Percentiles rank a stretch among this genome's conserved stretches.
These are phyloP conservation scores for Camellia granthamiana DNA, from an alignment of 148 eudicot genomes.

Conservation along the genomic window DNA sequence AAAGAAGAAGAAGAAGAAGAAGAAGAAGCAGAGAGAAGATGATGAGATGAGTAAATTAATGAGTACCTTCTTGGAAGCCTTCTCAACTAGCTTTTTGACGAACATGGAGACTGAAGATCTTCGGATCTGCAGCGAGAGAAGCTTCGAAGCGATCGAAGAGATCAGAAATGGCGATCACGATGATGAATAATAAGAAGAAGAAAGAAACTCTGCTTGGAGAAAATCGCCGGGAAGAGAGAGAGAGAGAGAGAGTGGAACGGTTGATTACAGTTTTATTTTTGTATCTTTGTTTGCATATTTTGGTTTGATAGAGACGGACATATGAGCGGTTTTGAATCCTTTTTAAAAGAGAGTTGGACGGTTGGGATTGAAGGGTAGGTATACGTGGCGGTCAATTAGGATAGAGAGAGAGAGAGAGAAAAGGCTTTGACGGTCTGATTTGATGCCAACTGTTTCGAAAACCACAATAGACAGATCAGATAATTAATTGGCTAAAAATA, in stretches of 20 bases:
- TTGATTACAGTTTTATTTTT: constrained; percentile 16
- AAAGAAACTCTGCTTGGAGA: constrained; percentile 8
- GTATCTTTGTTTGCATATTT: not conserved
- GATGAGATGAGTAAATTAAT: not conserved
- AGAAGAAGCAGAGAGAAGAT: too few relatives aligned
- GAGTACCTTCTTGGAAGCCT: constrained; percentile 52
- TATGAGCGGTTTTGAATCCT: constrained; percentile 15
- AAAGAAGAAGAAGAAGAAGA: not conserved
- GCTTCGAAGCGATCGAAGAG: constrained; percentile 9
- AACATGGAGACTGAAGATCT: constrained; percentile 21
- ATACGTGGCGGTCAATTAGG: constrained; percentile 36
- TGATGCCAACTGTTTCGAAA: constrained; percentile 6
- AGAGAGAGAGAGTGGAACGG: constrained; percentile 19
- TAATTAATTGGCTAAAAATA: too few relatives aligned
- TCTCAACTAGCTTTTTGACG: constrained; percentile 48
- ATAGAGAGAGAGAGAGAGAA: not conserved
- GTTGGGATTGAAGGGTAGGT: not conserved
- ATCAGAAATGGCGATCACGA: constrained; percentile 1
- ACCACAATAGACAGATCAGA: not conserved
- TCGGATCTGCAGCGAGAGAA: constrained; percentile 1
- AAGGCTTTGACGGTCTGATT: constrained; percentile 19
- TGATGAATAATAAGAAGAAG: not conserved
- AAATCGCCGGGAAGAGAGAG: constrained; percentile 25
- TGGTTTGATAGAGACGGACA: constrained; percentile 17
- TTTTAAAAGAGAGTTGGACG: not conserved